These are phyloP conservation scores for Fusarium nelsonii DNA, from an alignment of 2,329 filamentous ascomycete species.

Conservation along the genomic window DNA sequence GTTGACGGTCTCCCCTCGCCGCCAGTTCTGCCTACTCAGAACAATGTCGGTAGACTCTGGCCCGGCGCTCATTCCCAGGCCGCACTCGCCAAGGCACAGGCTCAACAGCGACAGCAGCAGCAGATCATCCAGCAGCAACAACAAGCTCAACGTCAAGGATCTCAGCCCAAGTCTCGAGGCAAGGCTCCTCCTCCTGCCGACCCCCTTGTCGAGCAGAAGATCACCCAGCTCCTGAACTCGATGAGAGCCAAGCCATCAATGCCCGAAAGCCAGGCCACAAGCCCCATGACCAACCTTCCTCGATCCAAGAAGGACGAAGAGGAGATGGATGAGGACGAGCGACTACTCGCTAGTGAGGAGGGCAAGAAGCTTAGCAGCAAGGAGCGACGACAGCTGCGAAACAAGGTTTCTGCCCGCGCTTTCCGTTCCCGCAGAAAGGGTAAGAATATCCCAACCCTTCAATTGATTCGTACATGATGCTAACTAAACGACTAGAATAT, in stretches of 20 bases:
- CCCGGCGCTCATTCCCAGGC: constrained; percentile 95
- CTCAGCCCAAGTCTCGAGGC: constrained; percentile 60
- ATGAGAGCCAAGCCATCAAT: constrained; percentile 81
- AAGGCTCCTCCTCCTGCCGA: constrained; percentile 70
- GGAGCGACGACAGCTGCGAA: constrained; percentile 94
- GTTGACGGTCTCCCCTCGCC: constrained; percentile 58
- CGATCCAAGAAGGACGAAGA: constrained; percentile 93
- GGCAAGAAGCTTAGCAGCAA: constrained; percentile 99
- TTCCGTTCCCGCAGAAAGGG: constrained; percentile 99
- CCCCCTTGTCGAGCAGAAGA: constrained; percentile 88
- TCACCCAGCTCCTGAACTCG: constrained; percentile 90
- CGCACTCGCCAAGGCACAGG: constrained; percentile 78
- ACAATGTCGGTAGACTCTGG: constrained; percentile 80
- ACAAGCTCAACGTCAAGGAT: constrained; percentile 62
- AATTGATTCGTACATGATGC: not conserved
- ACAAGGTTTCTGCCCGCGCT: constrained; percentile 97
- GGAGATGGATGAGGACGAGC: constrained; percentile 98
- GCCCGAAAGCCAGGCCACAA: constrained; percentile 58
- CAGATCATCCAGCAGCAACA: constrained; percentile 66
- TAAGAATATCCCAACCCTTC: constrained; percentile 62
- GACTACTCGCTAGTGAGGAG: constrained; percentile 93
- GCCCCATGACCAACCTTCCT: constrained; percentile 75
- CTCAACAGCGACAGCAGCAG: constrained; percentile 76
- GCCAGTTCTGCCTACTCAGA: constrained; percentile 63
- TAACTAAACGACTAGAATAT: constrained; percentile 75